Evolutionary conservation across 2,329 filamentous ascomycete species (phyloP).

Genomic region (Aspergillus phoenicis): DNA sequence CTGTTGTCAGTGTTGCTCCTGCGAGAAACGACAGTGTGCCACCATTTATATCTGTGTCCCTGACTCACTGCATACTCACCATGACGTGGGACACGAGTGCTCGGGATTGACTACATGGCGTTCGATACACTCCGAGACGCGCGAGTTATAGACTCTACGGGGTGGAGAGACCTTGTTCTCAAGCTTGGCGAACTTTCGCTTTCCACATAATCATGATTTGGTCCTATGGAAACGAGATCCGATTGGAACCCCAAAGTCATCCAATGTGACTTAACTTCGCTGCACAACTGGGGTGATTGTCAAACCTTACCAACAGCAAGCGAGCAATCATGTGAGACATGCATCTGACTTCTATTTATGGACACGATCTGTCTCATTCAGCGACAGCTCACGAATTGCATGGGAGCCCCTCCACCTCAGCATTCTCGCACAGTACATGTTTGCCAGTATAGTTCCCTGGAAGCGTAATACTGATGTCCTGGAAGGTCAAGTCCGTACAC

Average conservation of each 20-base stretch:
- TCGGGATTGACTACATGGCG: not conserved
- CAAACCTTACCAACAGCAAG: not conserved
- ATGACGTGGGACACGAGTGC: not conserved
- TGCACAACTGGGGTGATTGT: not conserved
- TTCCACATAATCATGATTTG: not conserved
- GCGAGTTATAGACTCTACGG: too few species aligned
- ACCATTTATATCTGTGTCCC: too few species aligned
- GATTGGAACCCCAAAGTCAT: not conserved
- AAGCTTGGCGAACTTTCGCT: too few species aligned
- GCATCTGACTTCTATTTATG: not conserved
- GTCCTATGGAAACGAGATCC: not conserved
- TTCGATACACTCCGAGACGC: too few species aligned
- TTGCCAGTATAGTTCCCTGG: not conserved
- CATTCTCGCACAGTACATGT: not conserved
- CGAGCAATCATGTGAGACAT: not conserved
- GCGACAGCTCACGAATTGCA: not conserved
- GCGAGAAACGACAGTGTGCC: too few species aligned
- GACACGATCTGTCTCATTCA: not conserved
- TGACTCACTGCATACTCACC: not conserved
- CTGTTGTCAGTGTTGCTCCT: too few species aligned
- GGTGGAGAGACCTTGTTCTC: too few species aligned
- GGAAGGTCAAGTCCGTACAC: not conserved
- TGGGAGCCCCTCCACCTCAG: not conserved
- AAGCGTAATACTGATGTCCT: not conserved
- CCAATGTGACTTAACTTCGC: not conserved